Conservation (phyloP, 2,329 filamentous ascomycete genomes). For the Thielaviopsis populi region DNA sequence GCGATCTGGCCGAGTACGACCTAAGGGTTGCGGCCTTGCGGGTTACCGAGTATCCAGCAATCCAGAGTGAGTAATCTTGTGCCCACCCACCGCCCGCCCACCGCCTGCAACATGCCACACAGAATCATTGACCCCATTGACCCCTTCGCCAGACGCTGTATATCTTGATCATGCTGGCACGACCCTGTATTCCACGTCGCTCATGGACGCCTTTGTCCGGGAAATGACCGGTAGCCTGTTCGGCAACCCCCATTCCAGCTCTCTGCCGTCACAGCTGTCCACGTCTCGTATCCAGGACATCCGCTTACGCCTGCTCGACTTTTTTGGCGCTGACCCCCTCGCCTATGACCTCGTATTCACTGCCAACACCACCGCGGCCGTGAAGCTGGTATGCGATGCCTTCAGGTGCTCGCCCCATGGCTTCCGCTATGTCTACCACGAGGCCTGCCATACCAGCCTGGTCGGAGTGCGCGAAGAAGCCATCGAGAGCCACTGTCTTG, state of each 20-base stretch:
- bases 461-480: conserved; percentile 51
- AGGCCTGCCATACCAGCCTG: conserved; percentile 46
- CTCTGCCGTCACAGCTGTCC: conserved; percentile 41
- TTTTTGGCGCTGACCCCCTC: conserved; percentile 42
- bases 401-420: conserved; percentile 35
- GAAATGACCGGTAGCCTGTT: conserved; percentile 44
- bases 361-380: conserved; percentile 46
- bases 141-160: conserved; percentile 23
- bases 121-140: neutral
- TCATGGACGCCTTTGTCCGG: conserved; percentile 39
- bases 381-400: conserved; percentile 45
- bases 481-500: conserved; percentile 43
- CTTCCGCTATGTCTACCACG: conserved; percentile 47
- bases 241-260: conserved; percentile 54
- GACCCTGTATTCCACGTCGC: conserved; percentile 43
- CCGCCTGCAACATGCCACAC: neutral
- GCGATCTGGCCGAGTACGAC: conserved; percentile 35
- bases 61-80: conserved; percentile 37
- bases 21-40: conserved; percentile 42
- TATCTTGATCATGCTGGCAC: conserved; percentile 46
- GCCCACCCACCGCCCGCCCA: neutral
- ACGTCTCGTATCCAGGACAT: conserved; percentile 43
- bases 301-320: conserved; percentile 37
- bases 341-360: conserved; percentile 49
- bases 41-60: conserved; percentile 51